These are phyloP conservation scores for Penicillium sp. DNA, from an alignment of 2,329 filamentous ascomycete genomes.

Conservation along the genomic window DNA sequence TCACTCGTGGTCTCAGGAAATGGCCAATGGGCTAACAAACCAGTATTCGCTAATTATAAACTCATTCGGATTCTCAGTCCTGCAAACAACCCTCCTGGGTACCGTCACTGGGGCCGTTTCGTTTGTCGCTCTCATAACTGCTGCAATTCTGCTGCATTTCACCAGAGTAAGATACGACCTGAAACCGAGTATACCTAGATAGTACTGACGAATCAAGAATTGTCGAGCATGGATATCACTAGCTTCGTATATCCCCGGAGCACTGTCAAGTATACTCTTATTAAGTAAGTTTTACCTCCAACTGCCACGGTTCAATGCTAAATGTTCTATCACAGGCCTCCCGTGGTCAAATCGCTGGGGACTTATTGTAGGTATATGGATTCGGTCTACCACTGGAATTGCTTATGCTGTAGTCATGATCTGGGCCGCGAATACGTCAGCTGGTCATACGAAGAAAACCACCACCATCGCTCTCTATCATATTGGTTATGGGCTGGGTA, in stretches of 20 bases:
- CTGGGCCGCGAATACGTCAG: slow-evolving; percentile 35
- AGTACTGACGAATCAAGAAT: slow-evolving; percentile 1
- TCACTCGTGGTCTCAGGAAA: slow-evolving; percentile 35
- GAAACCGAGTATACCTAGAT: background rate
- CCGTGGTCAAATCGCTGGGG: slow-evolving; percentile 39
- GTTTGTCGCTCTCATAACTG: slow-evolving; percentile 24
- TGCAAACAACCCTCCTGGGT: slow-evolving; percentile 12
- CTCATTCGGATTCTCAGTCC: slow-evolving; percentile 40
- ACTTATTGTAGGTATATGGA: slow-evolving; percentile 34
- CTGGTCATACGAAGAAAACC: slow-evolving; percentile 44
- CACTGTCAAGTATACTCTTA: slow-evolving; percentile 35
- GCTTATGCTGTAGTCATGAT: slow-evolving; percentile 40
- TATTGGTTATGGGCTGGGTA: slow-evolving; percentile 38
- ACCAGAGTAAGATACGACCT: slow-evolving; percentile 22
- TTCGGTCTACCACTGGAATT: slow-evolving; percentile 34
- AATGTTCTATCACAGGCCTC: slow-evolving; percentile 17
- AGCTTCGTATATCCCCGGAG: slow-evolving; percentile 32
- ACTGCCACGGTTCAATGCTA: background rate
- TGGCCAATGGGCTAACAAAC: slow-evolving; percentile 29
- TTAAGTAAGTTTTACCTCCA: slow-evolving; percentile 14
- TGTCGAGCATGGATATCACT: slow-evolving; percentile 21
- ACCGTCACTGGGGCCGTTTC: slow-evolving; percentile 25
- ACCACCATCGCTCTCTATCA: slow-evolving; percentile 24
- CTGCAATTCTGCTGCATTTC: slow-evolving; percentile 26
- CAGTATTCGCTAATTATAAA: slow-evolving; percentile 45